Conservation (phyloP, 495 filamentous ascomycete species). For the Neurospora cerealis region DNA sequence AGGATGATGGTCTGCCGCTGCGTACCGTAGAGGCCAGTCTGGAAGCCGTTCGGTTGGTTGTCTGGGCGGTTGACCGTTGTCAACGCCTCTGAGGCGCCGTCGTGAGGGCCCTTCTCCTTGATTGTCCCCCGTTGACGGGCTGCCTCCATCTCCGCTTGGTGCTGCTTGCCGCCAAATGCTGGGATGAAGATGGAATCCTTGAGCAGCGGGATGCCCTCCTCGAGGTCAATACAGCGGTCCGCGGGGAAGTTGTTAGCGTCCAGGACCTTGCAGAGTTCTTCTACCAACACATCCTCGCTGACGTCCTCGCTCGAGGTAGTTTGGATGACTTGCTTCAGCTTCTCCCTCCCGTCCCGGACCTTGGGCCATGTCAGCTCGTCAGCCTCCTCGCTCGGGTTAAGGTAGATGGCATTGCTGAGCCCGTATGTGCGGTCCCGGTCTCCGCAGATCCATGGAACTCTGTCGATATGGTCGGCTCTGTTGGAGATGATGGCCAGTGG, state of each 20-base stretch:
- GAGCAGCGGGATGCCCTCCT: conserved; percentile 60
- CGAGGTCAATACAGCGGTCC: conserved; percentile 48
- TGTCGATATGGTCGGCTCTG: conserved; percentile 54
- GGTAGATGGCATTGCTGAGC: conserved; percentile 77
- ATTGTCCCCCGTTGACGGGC: conserved; percentile 30
- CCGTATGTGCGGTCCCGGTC: conserved; percentile 57
- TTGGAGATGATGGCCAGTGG: conserved; percentile 84
- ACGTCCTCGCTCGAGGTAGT: conserved; percentile 33
- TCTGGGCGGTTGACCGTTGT: conserved; percentile 21
- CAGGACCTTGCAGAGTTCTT: conserved; percentile 59
- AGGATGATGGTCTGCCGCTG: conserved; percentile 85
- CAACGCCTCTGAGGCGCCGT: conserved; percentile 11
- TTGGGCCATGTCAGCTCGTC: conserved; percentile 60
- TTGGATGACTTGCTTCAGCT: conserved; percentile 32
- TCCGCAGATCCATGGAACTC: conserved; percentile 60
- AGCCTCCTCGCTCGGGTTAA: conserved; percentile 35
- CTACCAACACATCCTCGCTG: conserved; percentile 56
- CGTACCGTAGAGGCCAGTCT: conserved; percentile 73
- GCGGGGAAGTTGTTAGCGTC: conserved; percentile 62
- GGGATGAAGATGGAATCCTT: conserved; percentile 81
- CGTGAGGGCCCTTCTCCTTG: conserved; percentile 2
- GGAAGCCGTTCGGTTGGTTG: conserved; percentile 26
- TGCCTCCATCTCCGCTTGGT: conserved; percentile 36
- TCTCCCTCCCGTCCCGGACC: conserved; percentile 46
- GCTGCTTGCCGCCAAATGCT: conserved; percentile 45